Evolutionary conservation across 2,329 filamentous ascomycete genomes (phyloP).

Genomic region (Aspergillus sp.): DNA sequence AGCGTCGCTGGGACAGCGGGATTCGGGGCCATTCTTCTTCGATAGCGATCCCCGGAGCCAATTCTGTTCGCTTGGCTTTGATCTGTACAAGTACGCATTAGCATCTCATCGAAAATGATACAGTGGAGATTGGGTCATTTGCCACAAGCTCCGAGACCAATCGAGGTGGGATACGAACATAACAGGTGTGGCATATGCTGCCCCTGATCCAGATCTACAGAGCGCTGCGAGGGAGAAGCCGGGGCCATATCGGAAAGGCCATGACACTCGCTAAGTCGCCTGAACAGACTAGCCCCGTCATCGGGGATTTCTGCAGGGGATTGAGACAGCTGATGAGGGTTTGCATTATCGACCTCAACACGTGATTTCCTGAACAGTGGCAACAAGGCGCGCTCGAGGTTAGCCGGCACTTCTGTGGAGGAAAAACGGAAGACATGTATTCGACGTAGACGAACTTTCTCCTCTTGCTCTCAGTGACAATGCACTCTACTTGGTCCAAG

Average conservation of each 20-base stretch:
- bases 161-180: constrained; percentile 50
- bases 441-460: constrained; percentile 52
- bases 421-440: constrained; percentile 13
- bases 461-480: constrained; percentile 77
- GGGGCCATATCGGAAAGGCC: constrained; percentile 36
- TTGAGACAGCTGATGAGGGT: constrained; percentile 30
- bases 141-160: too few species aligned
- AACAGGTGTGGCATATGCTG: constrained; percentile 66
- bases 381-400: constrained; percentile 11
- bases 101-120: neutral
- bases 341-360: constrained; percentile 40
- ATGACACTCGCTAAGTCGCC: constrained; percentile 30
- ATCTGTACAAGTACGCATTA: constrained; percentile 25
- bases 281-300: constrained; percentile 32
- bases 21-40: constrained; percentile 49
- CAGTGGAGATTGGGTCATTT: neutral
- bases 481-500: constrained; percentile 52
- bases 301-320: constrained; percentile 39
- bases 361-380: constrained; percentile 40
- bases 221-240: constrained; percentile 48
- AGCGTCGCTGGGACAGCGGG: constrained; percentile 41
- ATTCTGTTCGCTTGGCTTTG: constrained; percentile 45
- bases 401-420: constrained; percentile 13
- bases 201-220: constrained; percentile 50
- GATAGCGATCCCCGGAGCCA: constrained; percentile 49